phyloP scores from a whole-genome alignment of 2,329 filamentous ascomycete species.

The Xylariaceae sp. region DNA sequence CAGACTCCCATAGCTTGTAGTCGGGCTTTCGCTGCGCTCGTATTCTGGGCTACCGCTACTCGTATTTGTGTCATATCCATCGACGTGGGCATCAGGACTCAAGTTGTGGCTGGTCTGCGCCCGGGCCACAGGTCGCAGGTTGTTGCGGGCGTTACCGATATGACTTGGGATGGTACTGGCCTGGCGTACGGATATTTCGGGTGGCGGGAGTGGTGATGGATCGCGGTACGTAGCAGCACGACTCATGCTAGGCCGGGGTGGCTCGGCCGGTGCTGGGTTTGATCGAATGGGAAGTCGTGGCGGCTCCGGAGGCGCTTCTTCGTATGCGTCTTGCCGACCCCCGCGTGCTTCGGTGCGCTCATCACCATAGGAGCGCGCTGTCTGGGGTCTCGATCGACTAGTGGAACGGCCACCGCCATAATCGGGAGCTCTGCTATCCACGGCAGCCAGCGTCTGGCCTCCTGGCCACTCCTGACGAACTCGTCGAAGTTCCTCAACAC shows the following conservation, averaged over 20 bases:
- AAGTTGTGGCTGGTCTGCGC: slow-evolving; percentile 36
- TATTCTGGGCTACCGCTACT: slow-evolving; percentile 48
- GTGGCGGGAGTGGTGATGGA: slow-evolving; percentile 24
- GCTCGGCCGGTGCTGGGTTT: slow-evolving; percentile 29
- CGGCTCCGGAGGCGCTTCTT: slow-evolving; percentile 34
- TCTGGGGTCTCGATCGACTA: slow-evolving; percentile 43
- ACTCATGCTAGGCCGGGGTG: slow-evolving; percentile 26
- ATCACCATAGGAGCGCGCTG: slow-evolving; percentile 39
- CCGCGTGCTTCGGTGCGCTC: slow-evolving; percentile 32
- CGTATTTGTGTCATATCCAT: slow-evolving; percentile 46
- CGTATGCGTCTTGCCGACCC: slow-evolving; percentile 32
- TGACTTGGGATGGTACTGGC: slow-evolving; percentile 27
- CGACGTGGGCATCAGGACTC: slow-evolving; percentile 42
- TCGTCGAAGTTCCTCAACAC: slow-evolving; percentile 70
- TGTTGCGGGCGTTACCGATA: slow-evolving; percentile 36
- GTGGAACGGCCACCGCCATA: slow-evolving; percentile 22
- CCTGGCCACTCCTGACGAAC: slow-evolving; percentile 43
- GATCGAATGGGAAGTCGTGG: slow-evolving; percentile 43
- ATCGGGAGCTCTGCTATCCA: slow-evolving; percentile 25
- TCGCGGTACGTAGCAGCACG: slow-evolving; percentile 31
- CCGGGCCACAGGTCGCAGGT: slow-evolving; percentile 43
- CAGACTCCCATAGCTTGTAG: slow-evolving; percentile 51
- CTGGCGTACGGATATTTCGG: slow-evolving; percentile 23
- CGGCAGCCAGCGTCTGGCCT: slow-evolving; percentile 17
- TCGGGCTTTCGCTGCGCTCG: slow-evolving; percentile 49